A percentile compares a stretch with the other conserved stretches of the same genome.
phyloP scores from a whole-genome alignment of 192 early-diverging fungal genomes.

The Spizellomyces punctatus region DNA sequence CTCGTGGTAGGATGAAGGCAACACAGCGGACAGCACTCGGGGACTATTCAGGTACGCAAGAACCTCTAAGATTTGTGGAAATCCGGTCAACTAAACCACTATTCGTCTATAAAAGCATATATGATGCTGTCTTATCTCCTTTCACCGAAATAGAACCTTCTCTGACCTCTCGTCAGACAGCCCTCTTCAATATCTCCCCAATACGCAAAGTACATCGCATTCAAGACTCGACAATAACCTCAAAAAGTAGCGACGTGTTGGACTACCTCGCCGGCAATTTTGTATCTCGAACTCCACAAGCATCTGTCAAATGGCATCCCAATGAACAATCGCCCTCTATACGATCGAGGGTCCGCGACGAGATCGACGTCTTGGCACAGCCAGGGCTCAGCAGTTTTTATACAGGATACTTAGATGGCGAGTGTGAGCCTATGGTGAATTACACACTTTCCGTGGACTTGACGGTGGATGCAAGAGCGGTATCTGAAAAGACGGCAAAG shows the following conservation, averaged over 20 bases:
- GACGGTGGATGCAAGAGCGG: conserved; percentile 21
- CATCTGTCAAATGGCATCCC: neutral
- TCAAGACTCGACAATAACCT: neutral
- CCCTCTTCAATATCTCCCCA: conserved; percentile 24
- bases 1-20: neutral
- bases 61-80: too few species aligned
- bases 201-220: conserved; percentile 17
- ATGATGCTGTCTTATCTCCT: conserved; percentile 12
- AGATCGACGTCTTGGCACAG: conserved; percentile 31
- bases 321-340: neutral
- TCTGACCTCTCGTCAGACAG: conserved; percentile 6
- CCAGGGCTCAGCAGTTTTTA: conserved; percentile 3
- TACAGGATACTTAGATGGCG: conserved; percentile 15
- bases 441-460: conserved; percentile 25
- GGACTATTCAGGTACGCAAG: conserved; percentile 11
- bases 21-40: neutral
- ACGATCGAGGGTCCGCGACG: conserved; percentile 5
- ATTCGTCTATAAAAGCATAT: neutral
- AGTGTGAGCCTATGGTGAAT: conserved; percentile 25
- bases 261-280: too few species aligned
- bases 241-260: neutral
- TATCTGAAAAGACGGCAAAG: conserved; percentile 14
- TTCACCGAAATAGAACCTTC: conserved; percentile 8
- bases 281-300: too few species aligned
- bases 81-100: too few species aligned